Percentiles rank a stretch among this genome's conserved stretches.
Evolutionary conservation across 768 basidiomycete genomes (phyloP).

Genomic region (Sarcomyxa edulis): DNA sequence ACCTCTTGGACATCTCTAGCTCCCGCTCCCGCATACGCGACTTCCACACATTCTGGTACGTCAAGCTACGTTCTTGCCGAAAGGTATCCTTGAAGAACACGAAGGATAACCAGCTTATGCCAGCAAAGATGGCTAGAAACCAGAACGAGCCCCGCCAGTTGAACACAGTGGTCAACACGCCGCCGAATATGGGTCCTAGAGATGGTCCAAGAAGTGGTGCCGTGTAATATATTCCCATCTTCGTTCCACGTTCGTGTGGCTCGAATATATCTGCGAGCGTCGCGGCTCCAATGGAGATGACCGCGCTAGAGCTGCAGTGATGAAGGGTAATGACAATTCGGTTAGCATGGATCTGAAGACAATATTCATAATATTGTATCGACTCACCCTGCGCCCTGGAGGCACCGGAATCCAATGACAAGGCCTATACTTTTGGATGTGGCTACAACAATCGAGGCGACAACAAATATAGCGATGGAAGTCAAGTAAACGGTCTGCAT

Average conservation of each 20-base stretch:
- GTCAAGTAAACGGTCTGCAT: constrained; percentile 54
- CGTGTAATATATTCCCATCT: constrained; percentile 79
- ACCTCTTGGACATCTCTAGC: not conserved
- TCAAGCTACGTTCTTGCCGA: constrained; percentile 73
- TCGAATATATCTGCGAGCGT: constrained; percentile 79
- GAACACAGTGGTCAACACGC: constrained; percentile 57
- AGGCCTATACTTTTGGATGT: constrained; percentile 45
- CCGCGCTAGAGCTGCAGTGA: constrained; percentile 51
- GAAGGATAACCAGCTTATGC: constrained; percentile 49
- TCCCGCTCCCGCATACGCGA: constrained; percentile 14
- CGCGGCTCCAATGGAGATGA: constrained; percentile 68
- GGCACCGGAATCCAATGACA: constrained; percentile 62
- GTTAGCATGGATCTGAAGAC: too few relatives aligned
- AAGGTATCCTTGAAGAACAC: constrained; percentile 79
- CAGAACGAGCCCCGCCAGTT: constrained; percentile 83
- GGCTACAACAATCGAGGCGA: constrained; percentile 54
- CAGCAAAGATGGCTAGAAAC: constrained; percentile 67
- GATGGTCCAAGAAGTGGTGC: constrained; percentile 72
- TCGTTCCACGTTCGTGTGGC: constrained; percentile 67
- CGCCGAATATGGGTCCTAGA: constrained; percentile 69
- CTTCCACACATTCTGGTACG: constrained; percentile 63
- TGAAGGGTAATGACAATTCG: constrained; percentile 7
- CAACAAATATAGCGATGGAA: constrained; percentile 45
- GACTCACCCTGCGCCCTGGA: constrained; percentile 71
- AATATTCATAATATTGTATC: constrained; percentile 12